phyloP scores from a whole-genome alignment of 2,329 filamentous ascomycete species.

The Sclerotinia glacialis region DNA sequence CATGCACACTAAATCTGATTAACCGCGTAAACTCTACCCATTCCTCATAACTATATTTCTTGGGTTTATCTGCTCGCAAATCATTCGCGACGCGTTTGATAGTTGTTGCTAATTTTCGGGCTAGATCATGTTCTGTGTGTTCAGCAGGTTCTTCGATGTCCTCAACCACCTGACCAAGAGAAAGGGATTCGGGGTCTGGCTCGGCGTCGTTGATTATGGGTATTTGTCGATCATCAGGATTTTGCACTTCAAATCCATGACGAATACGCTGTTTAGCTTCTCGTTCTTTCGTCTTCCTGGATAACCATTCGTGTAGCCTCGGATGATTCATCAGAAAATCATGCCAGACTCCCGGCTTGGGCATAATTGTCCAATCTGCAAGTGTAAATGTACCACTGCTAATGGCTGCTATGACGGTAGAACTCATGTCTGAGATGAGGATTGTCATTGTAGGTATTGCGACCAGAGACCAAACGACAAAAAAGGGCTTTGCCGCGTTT shows the following conservation, averaged over 20 bases:
- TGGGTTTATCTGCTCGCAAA: constrained; percentile 46
- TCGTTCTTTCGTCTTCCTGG: constrained; percentile 41
- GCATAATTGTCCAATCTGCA: constrained; percentile 65
- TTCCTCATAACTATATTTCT: constrained; percentile 63
- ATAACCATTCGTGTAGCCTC: constrained; percentile 42
- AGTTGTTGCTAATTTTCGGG: constrained; percentile 52
- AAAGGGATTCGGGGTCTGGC: constrained; percentile 16
- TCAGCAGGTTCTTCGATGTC: constrained; percentile 42
- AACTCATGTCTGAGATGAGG: constrained; percentile 60
- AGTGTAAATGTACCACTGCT: constrained; percentile 59
- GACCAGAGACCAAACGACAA: constrained; percentile 67
- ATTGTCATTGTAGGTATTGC: constrained; percentile 70
- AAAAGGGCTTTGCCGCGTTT: constrained; percentile 66
- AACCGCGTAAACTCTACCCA: constrained; percentile 65
- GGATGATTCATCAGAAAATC: constrained; percentile 50
- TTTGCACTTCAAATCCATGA: constrained; percentile 36
- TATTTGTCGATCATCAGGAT: constrained; percentile 38
- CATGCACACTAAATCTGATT: constrained; percentile 53
- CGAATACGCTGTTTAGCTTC: constrained; percentile 46
- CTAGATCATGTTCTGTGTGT: constrained; percentile 49
- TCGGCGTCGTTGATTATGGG: not conserved
- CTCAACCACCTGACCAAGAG: constrained; percentile 19
- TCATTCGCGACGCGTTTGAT: constrained; percentile 57
- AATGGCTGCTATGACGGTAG: constrained; percentile 61
- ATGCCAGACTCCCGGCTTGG: constrained; percentile 56